A percentile compares a stretch with the other conserved stretches of the same genome.
Evolutionary conservation across 495 filamentous ascomycete species (phyloP).

Genomic region (Staphylotrichum longicolle): DNA sequence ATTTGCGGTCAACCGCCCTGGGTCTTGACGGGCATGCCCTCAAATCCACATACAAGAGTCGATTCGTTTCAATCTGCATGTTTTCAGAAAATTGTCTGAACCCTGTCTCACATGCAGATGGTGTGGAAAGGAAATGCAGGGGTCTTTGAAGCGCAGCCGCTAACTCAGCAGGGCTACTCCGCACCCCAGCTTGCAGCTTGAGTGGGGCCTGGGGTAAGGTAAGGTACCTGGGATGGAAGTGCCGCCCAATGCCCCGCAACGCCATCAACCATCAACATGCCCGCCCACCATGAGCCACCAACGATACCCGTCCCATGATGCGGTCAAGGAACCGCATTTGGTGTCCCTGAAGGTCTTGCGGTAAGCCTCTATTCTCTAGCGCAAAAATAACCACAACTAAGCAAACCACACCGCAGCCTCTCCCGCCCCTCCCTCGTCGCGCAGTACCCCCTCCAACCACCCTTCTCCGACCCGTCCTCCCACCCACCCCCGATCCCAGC

Average conservation of each 20-base stretch:
- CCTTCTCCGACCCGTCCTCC: constrained; percentile 22
- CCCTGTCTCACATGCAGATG: too few relatives aligned
- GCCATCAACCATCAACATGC: not conserved
- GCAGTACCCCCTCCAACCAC: constrained; percentile 47
- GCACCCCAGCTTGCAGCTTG: too few relatives aligned
- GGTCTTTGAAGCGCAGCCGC: too few relatives aligned
- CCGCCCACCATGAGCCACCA: constrained; percentile 46
- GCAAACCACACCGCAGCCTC: constrained; percentile 36
- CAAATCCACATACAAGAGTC: too few relatives aligned
- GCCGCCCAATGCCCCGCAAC: not conserved
- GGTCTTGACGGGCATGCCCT: too few relatives aligned
- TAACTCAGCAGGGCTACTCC: too few relatives aligned
- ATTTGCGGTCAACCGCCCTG: too few relatives aligned
- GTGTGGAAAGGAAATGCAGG: too few relatives aligned
- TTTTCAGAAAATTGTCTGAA: too few relatives aligned
- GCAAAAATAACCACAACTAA: not conserved
- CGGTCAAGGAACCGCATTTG: constrained; percentile 73
- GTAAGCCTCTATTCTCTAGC: constrained; percentile 34
- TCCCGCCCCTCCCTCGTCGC: constrained; percentile 54
- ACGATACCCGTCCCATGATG: constrained; percentile 54
- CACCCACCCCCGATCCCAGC: constrained; percentile 38
- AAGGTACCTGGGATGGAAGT: not conserved
- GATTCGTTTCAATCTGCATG: too few relatives aligned
- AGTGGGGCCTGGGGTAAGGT: not conserved
- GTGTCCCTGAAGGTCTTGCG: constrained; percentile 81